Percentiles rank a stretch among this genome's conserved stretches.
phyloP scores from a whole-genome alignment of 2,329 filamentous ascomycete genomes.

The Curvularia spicifera region DNA sequence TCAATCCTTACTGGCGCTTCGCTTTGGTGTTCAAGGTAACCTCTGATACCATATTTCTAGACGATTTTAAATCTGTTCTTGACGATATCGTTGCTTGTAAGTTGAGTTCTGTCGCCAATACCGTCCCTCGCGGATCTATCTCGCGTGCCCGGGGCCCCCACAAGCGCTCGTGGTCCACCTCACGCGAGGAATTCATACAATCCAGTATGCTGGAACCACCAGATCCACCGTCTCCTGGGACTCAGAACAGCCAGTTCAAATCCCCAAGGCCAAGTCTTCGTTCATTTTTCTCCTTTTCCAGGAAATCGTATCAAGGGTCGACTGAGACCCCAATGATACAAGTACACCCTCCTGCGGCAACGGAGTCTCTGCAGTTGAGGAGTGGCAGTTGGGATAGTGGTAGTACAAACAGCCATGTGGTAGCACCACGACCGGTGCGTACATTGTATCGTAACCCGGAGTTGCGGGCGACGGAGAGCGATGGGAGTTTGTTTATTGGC shows the following conservation, averaged over 20 bases:
- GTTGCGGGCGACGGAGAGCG: conserved; percentile 18
- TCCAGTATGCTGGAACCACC: conserved; percentile 20
- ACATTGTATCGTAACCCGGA: conserved; percentile 21
- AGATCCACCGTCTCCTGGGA: not conserved
- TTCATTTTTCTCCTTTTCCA: conserved; percentile 27
- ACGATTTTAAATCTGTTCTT: conserved; percentile 47
- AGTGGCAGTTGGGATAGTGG: conserved; percentile 30
- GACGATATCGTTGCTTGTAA: conserved; percentile 41
- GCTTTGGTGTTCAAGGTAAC: conserved; percentile 48
- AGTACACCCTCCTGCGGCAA: conserved; percentile 31
- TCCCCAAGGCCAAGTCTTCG: conserved; percentile 18
- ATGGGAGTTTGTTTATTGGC: conserved; percentile 26
- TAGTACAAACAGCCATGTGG: conserved; percentile 25
- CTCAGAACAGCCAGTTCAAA: conserved; percentile 7
- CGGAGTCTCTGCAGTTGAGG: conserved; percentile 26
- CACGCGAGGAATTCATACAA: conserved; percentile 31
- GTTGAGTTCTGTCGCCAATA: conserved; percentile 29
- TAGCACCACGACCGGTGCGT: conserved; percentile 28
- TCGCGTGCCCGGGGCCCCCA: conserved; percentile 10
- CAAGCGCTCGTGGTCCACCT: conserved; percentile 24
- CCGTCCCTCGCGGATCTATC: conserved; percentile 22
- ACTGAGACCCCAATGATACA: conserved; percentile 30
- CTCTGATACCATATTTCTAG: conserved; percentile 46
- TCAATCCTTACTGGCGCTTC: conserved; percentile 48
- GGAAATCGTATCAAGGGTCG: conserved; percentile 6